Evolutionary conservation across 2,329 filamentous ascomycete genomes (phyloP).

Genomic region (Colletotrichum karsti): DNA sequence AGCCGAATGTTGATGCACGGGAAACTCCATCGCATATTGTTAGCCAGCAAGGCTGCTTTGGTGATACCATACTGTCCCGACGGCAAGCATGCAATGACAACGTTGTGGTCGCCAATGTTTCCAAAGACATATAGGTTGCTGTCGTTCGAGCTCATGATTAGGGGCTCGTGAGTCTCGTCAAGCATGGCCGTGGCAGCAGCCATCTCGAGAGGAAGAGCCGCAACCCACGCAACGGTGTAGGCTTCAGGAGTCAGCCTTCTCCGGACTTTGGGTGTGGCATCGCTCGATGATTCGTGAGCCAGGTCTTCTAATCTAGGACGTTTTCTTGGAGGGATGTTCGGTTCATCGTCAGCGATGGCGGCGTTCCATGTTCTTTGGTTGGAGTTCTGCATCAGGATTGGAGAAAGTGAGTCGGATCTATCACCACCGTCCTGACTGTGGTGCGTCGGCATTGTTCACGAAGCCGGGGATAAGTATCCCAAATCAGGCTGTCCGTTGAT

Average conservation of each 20-base stretch:
- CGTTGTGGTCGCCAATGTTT: neutral
- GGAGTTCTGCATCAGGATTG: rapidly evolving
- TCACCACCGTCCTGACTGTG: rapidly evolving
- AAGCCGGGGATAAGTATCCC: too few species aligned
- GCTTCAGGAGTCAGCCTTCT: neutral
- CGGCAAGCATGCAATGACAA: constrained; percentile 10
- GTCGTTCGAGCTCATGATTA: neutral
- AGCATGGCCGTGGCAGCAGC: constrained; percentile 30
- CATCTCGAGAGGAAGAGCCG: constrained; percentile 30
- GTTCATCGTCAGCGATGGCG: neutral
- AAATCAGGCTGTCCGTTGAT: too few species aligned
- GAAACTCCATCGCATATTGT: constrained; percentile 29
- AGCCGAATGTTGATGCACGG: constrained; percentile 11
- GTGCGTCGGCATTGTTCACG: neutral
- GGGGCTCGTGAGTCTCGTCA: constrained; percentile 16
- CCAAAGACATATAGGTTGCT: neutral
- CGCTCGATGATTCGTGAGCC: rapidly evolving
- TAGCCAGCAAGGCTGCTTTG: neutral
- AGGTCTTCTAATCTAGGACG: neutral
- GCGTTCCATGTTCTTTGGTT: neutral
- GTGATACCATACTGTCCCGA: constrained; percentile 9
- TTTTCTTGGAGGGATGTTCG: rapidly evolving
- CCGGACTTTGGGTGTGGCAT: rapidly evolving
- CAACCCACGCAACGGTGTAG: constrained; percentile 33
- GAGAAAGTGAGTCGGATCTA: neutral